Percentiles rank a stretch among this genome's conserved stretches.
phyloP scores from a whole-genome alignment of 176 grass and related monocot genomes.

The Hordeum vulgare region MorexV3_pseudomolecules_assembly NC_058524.1:469785888-469786387 shows the following conservation, averaged over 20 bases:
- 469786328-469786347: too few relatives aligned
- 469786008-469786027: conserved; percentile 43
- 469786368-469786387: too few relatives aligned
- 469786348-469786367: too few relatives aligned
- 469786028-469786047: conserved; percentile 33
- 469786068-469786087: neutral
- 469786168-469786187: conserved; percentile 26
- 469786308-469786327: too few relatives aligned
- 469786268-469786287: neutral
- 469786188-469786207: conserved; percentile 9
- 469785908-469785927: conserved; percentile 19
- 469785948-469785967: conserved; percentile 35
- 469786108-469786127: neutral
- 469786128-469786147: neutral
- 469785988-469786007: conserved; percentile 23
- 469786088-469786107: neutral
- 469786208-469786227: neutral
- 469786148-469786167: neutral
- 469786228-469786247: neutral
- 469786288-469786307: too few relatives aligned
- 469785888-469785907: neutral
- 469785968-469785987: conserved; percentile 28
- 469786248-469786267: neutral
- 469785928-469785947: conserved; percentile 27
- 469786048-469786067: conserved; percentile 3